Evolutionary conservation across 805 yeast species (phyloP).

Genomic region (Zygosaccharomyces rouxii): DNA sequence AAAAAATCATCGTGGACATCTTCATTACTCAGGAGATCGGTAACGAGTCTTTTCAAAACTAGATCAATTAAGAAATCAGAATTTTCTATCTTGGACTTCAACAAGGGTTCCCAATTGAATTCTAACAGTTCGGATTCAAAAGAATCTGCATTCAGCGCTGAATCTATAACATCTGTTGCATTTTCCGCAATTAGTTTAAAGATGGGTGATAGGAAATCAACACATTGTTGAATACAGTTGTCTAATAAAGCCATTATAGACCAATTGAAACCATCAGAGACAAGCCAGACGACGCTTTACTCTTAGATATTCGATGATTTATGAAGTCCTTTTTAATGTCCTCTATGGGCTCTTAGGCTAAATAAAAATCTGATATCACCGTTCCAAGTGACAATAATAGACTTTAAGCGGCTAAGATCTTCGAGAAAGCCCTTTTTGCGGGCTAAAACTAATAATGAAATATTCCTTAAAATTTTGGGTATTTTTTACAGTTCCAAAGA

Average conservation of each 20-base stretch:
- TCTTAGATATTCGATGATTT: neutral
- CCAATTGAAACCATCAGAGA: neutral
- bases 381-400: neutral
- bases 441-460: neutral
- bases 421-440: no score
- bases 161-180: constrained; percentile 1
- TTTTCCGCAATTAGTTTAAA: constrained; percentile 8
- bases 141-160: constrained; percentile 9
- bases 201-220: constrained; percentile 12
- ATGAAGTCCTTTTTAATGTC: neutral
- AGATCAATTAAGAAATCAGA: constrained; percentile 16
- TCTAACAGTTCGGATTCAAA: constrained; percentile 8
- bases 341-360: neutral
- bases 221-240: constrained; percentile 12
- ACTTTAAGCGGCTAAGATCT: neutral
- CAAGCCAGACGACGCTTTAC: neutral
- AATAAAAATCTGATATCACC: neutral
- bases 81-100: neutral
- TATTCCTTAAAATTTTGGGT: neutral
- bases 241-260: constrained; percentile 11
- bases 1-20: constrained; percentile 6
- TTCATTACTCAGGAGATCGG: constrained; percentile 13
- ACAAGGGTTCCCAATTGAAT: constrained; percentile 17
- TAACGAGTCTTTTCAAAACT: constrained; percentile 16
- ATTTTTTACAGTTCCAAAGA: neutral